Percentiles rank a stretch among this genome's conserved stretches.
phyloP scores from a whole-genome alignment of 2,329 filamentous ascomycete genomes.

The Aspergillus luchuensis region DNA sequence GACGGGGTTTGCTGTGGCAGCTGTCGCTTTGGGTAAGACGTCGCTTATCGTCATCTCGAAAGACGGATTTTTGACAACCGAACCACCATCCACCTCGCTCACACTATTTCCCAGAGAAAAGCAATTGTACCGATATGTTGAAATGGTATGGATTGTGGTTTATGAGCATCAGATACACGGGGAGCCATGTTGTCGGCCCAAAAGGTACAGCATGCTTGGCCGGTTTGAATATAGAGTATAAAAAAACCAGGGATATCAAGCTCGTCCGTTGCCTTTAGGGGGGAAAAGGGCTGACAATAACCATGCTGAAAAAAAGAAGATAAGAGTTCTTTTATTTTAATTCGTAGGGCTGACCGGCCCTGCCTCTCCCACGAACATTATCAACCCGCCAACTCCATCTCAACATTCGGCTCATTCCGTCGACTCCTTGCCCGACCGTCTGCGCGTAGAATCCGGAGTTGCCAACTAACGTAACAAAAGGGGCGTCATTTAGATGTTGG shows the following conservation, averaged over 20 bases:
- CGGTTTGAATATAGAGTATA: background rate
- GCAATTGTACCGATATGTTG: constrained; percentile 13
- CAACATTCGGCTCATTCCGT: constrained; percentile 41
- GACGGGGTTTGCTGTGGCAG: too few species aligned
- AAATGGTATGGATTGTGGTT: constrained; percentile 40
- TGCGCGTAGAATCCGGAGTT: constrained; percentile 40
- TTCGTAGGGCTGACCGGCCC: constrained; percentile 43
- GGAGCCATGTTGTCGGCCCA: constrained; percentile 32
- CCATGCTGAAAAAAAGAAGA: constrained; percentile 31
- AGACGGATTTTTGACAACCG: too few species aligned
- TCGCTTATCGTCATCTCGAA: too few species aligned
- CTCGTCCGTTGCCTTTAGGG: constrained; percentile 26
- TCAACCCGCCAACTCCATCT: constrained; percentile 44
- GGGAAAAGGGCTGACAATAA: constrained; percentile 27
- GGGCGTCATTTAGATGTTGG: constrained; percentile 76
- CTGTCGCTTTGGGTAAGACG: too few species aligned
- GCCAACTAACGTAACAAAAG: constrained; percentile 39
- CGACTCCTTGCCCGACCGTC: constrained; percentile 42
- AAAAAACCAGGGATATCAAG: constrained; percentile 23
- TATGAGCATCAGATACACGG: constrained; percentile 40
- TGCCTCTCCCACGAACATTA: constrained; percentile 45
- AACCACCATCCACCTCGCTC: background rate
- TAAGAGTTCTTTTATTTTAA: constrained; percentile 38
- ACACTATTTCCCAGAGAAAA: background rate
- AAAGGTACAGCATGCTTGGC: constrained; percentile 32